Conservation (phyloP, 2,329 filamentous ascomycete species). For the Uncinocarpus reesii region DNA sequence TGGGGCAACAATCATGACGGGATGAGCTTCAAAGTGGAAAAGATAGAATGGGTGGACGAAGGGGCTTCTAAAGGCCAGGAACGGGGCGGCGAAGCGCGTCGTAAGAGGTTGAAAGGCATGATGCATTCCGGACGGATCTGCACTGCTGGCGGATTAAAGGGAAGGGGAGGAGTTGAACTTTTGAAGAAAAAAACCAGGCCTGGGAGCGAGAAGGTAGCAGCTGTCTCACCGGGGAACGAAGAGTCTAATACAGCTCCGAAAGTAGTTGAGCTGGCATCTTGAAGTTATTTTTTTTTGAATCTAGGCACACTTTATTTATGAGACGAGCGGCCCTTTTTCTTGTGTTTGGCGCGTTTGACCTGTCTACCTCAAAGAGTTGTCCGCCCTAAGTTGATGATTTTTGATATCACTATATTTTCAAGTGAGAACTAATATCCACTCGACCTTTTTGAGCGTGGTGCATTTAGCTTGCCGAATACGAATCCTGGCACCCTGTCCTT, state of each 20-base stretch:
- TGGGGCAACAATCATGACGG: conserved; percentile 74
- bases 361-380: no score
- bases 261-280: not conserved
- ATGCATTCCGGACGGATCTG: conserved; percentile 37
- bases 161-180: conserved; percentile 13
- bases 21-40: conserved; percentile 75
- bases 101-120: conserved; percentile 40
- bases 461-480: no score
- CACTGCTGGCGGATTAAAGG: conserved; percentile 25
- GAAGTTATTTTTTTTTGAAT: not conserved
- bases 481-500: no score
- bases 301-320: no score
- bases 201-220: not conserved
- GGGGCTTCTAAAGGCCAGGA: conserved; percentile 39
- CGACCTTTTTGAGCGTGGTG: no score
- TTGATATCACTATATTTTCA: no score
- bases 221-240: not conserved
- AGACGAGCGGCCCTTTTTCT: no score
- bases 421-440: no score
- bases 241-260: not conserved
- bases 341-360: no score
- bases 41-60: conserved; percentile 79
- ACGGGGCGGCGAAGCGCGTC: conserved; percentile 38
- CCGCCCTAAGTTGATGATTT: no score
- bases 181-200: not conserved